Conservation (phyloP, 805 yeast genomes). For the Suhomyces emberorum region DNA sequence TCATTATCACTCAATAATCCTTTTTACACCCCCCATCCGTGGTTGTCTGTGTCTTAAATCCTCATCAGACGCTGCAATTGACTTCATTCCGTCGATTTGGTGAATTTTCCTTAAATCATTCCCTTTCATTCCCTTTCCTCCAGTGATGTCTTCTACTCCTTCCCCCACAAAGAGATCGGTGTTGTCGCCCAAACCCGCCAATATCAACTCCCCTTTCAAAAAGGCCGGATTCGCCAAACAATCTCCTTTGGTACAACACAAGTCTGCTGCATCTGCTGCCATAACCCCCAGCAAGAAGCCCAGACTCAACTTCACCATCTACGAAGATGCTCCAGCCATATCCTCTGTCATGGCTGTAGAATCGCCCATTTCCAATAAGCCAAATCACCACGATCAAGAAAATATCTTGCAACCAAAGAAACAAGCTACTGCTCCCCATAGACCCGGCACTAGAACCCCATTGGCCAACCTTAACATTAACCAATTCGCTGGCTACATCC, state of each 20-base stretch:
- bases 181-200: conserved; percentile 23
- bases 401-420: conserved; percentile 36
- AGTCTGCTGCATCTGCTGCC: conserved; percentile 1
- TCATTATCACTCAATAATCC: too few species aligned
- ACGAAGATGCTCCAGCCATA: conserved; percentile 15
- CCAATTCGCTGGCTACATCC: conserved; percentile 29
- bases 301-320: conserved; percentile 18
- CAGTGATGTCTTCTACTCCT: conserved; percentile 11
- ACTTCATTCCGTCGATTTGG: too few species aligned
- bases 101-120: too few species aligned
- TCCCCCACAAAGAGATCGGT: conserved; percentile 16
- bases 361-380: conserved; percentile 14
- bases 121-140: too few species aligned
- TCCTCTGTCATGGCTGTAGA: conserved; percentile 1
- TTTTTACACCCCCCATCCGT: too few species aligned
- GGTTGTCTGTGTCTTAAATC: neutral
- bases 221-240: conserved; percentile 3
- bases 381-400: conserved; percentile 38
- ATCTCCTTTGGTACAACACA: conserved; percentile 3
- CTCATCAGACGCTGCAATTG: too few species aligned
- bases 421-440: conserved; percentile 7
- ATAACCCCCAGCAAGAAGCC: conserved; percentile 13
- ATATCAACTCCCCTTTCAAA: conserved; percentile 12
- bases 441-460: conserved; percentile 18
- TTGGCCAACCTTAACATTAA: conserved; percentile 27